Conservation (phyloP, 495 filamentous ascomycete species). For the Geoglossum glabrum region DNA sequence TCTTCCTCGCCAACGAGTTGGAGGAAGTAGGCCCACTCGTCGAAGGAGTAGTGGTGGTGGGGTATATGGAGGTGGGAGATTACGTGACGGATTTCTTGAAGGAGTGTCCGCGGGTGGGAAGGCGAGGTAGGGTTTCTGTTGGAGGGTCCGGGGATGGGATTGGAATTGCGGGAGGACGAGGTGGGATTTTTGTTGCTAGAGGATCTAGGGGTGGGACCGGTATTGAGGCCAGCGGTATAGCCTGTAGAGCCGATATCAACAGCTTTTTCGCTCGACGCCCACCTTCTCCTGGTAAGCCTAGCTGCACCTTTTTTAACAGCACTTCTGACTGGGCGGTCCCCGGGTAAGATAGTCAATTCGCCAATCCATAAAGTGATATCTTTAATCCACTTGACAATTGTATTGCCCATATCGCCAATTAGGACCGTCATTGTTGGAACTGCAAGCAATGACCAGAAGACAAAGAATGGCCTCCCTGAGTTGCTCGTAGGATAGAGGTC, state of each 20-base stretch:
- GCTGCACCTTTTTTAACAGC: not conserved
- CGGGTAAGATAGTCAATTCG: slow-evolving; percentile 55
- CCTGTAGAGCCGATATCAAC: not conserved
- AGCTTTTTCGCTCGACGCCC: not conserved
- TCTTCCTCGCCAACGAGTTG: slow-evolving; percentile 55
- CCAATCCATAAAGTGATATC: slow-evolving; percentile 52
- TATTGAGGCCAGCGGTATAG: too few relatives aligned
- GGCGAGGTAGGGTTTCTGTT: too few relatives aligned
- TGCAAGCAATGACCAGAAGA: slow-evolving; percentile 75
- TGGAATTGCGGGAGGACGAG: too few relatives aligned
- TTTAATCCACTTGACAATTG: slow-evolving; percentile 47
- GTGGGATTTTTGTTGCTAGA: too few relatives aligned
- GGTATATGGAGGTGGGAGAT: slow-evolving; percentile 41
- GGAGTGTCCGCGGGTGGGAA: slow-evolving; percentile 23
- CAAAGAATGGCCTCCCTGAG: slow-evolving; percentile 60
- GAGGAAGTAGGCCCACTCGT: slow-evolving; percentile 70
- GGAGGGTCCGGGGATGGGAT: too few relatives aligned
- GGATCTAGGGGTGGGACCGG: too few relatives aligned
- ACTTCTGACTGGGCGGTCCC: slow-evolving; percentile 22
- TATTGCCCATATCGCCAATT: slow-evolving; percentile 68
- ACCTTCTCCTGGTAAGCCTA: not conserved
- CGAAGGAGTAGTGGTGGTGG: slow-evolving; percentile 49
- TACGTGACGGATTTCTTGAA: slow-evolving; percentile 46
- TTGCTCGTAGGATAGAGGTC: slow-evolving; percentile 52
- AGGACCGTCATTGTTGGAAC: slow-evolving; percentile 67